Base-by-base conservation (phyloP, 139 green algal species). In the Diplosphaera chodatii region DNA sequence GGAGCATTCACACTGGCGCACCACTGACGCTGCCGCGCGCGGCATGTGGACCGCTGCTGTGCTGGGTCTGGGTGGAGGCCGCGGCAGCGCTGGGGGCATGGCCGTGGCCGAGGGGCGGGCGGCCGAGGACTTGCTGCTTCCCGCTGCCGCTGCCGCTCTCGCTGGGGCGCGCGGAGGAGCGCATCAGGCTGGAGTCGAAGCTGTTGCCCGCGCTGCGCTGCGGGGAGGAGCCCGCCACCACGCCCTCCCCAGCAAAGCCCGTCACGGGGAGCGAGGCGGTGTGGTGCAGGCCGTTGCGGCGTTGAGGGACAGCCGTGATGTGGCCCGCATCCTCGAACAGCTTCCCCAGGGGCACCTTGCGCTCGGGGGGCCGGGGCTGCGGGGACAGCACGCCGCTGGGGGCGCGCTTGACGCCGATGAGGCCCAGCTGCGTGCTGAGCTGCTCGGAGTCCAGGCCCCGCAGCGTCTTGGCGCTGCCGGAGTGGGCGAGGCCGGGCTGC, bases 291-390 rank as follows among this genome's bases (percentile, higher is more conserved):
- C 48, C 48, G 16, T 59, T 59, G 48, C 48, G 48, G 48, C 48
- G 48, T 18, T 23, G 48, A 10, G 48, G 48, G 16, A 59, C 13
- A 23, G 10, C 48, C 4, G 48, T 59, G 48, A 59, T 59, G 48
- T 59, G 48, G 16, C 48, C 48, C 48, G 48, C 48, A 59, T 70
- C 69, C 74, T 78, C 67, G 64, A 78, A 74, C 40, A 78, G 67
- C 67, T 74, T 74, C 59, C 69, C 48, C 3, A 27, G 48, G 48
- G 16, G 48, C 48, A 59, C 48, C 48, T 59, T 59, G 48, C 48
- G 48, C 16, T 59, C 48, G 48, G 48, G 48, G 48, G 48, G 13
- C 3, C 48, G 48, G 10, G 48, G 48, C 48, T 10, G 48, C 48
- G 37, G 37, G 37, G 48, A 59, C 48, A 59, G 48, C 48, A 59